A percentile compares a stretch with the other conserved stretches of the same genome.
Evolutionary conservation across 352 stramenopile species (phyloP).

Genomic region (Globisporangium mamillatum): DNA sequence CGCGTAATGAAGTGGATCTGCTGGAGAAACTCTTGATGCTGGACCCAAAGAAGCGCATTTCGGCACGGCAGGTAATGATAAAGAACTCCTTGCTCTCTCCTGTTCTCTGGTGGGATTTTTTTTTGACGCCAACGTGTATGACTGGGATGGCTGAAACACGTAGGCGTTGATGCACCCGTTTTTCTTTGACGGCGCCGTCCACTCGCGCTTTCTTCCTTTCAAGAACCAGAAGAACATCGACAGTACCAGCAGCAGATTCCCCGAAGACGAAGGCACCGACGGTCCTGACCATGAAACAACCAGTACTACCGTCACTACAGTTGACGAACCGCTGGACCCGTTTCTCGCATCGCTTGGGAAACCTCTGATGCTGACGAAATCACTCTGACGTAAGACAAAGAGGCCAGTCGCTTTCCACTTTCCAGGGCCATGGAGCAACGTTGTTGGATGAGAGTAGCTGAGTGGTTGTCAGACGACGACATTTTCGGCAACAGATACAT

Average conservation of each 20-base stretch:
- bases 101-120: not conserved
- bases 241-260: not conserved
- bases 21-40: conserved; percentile 37
- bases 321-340: conserved; percentile 13
- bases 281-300: not conserved
- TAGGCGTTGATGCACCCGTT: conserved; percentile 45
- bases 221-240: not conserved
- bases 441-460: not conserved
- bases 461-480: not conserved
- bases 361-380: conserved; percentile 20
- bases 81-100: not conserved
- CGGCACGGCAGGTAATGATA: conserved; percentile 34
- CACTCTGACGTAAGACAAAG: not conserved
- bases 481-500: not conserved
- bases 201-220: conserved; percentile 20
- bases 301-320: not conserved
- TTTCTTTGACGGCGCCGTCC: conserved; percentile 36
- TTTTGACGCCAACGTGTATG: not conserved
- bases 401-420: not conserved
- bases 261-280: not conserved
- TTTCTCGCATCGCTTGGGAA: conserved; percentile 36
- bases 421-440: not conserved
- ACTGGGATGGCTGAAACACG: not conserved
- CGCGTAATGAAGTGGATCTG: conserved; percentile 43
- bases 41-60: conserved; percentile 35